phyloP scores from a whole-genome alignment of 371 early-diverging fungal genomes.

The Lichtheimia hyalospora region DNA sequence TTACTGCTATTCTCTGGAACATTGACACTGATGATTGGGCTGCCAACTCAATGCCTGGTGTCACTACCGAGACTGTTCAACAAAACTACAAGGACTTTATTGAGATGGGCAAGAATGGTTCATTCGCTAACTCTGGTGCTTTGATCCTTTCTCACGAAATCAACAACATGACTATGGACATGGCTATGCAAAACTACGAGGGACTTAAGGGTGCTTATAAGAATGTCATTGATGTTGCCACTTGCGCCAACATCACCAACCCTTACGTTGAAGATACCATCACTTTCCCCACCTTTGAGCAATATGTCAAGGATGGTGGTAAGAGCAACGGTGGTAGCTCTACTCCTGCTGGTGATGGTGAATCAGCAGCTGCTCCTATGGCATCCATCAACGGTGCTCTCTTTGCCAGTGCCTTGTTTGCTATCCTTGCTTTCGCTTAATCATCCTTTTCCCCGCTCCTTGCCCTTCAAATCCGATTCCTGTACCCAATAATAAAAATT shows the following conservation, averaged over 20 bases:
- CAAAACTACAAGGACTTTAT: conserved; percentile 33
- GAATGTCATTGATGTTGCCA: conserved; percentile 46
- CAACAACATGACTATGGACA: conserved; percentile 45
- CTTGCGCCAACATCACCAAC: conserved; percentile 47
- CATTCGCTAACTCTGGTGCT: conserved; percentile 35
- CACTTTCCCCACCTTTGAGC: conserved; percentile 23
- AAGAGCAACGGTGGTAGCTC: conserved; percentile 7
- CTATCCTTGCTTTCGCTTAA: conserved; percentile 9
- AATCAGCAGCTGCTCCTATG: conserved; percentile 11
- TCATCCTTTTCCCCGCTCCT: too few relatives aligned
- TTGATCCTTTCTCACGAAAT: conserved; percentile 53
- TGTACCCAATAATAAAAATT: too few relatives aligned
- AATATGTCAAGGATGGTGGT: conserved; percentile 18
- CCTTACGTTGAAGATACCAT: conserved; percentile 45
- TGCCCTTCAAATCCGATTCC: too few relatives aligned
- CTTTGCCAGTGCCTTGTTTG: conserved; percentile 34
- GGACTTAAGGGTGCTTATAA: conserved; percentile 37
- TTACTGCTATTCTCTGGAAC: conserved; percentile 53
- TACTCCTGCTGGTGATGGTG: conserved; percentile 11
- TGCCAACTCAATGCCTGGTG: conserved; percentile 22
- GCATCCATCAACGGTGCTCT: conserved; percentile 28
- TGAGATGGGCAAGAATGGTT: conserved; percentile 46
- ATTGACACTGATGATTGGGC: conserved; percentile 50
- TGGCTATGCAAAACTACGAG: conserved; percentile 40
- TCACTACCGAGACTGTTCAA: conserved; percentile 27